A percentile compares a stretch with the other conserved stretches of the same genome.
These are phyloP conservation scores for Apocynum venetum DNA, from an alignment of 257 asterid species.

Conservation along the genomic window DNA sequence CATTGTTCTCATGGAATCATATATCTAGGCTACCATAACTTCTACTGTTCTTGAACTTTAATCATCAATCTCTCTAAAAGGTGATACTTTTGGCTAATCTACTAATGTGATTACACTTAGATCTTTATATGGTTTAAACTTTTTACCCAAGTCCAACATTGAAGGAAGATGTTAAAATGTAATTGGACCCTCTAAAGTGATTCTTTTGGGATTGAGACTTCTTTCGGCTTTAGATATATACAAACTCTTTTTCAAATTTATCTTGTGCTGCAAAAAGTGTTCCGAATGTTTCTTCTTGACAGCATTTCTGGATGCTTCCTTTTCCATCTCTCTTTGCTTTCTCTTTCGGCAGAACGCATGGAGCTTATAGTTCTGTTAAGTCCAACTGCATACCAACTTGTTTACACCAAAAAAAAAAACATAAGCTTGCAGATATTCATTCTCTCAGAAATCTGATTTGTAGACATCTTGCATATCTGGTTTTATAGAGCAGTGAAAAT, in stretches of 20 bases:
- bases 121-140: neutral
- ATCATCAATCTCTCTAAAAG: neutral
- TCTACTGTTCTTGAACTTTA: neutral
- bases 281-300: neutral
- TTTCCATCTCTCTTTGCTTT: neutral
- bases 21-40: neutral
- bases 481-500: slow-evolving; percentile 17
- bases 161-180: neutral
- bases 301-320: neutral
- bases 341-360: neutral
- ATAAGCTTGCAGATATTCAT: neutral
- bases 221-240: neutral
- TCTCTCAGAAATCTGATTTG: neutral
- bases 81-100: neutral
- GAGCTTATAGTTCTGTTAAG: neutral
- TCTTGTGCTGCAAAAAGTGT: neutral
- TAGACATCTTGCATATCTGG: neutral
- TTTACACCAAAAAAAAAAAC: neutral
- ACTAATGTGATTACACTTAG: neutral
- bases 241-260: neutral
- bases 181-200: neutral
- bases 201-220: neutral
- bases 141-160: neutral
- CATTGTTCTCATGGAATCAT: neutral
- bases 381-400: neutral